These are phyloP conservation scores for Petasospora rhodanensis DNA, from an alignment of 1,139 yeast genomes.

Conservation along the genomic window DNA sequence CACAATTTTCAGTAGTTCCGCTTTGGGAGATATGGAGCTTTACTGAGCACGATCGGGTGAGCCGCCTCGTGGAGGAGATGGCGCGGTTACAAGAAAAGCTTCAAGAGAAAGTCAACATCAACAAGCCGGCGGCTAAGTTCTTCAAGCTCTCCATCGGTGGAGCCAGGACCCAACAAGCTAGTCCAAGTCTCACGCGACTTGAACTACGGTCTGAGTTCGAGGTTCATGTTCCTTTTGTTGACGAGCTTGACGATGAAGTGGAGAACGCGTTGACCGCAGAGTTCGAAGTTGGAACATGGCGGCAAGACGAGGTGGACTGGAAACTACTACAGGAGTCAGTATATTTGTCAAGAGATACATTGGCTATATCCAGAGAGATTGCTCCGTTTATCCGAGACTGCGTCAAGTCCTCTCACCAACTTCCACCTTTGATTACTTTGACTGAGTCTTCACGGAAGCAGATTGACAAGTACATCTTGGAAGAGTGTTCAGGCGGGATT, in stretches of 20 bases:
- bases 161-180: not conserved
- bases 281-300: conserved; percentile 1
- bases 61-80: conserved; percentile 3
- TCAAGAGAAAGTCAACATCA: conserved; percentile 14
- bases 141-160: not conserved
- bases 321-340: conserved; percentile 1
- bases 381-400: conserved; percentile 9
- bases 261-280: not conserved
- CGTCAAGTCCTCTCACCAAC: not conserved
- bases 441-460: conserved; percentile 55
- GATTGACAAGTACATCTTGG: conserved; percentile 35
- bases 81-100: conserved; percentile 1
- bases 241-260: not conserved
- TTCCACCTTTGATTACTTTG: conserved; percentile 10
- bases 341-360: conserved; percentile 10
- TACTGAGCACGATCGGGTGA: too few species aligned
- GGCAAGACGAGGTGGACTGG: not conserved
- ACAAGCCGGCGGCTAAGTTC: conserved; percentile 13
- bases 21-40: too few species aligned
- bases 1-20: too few species aligned
- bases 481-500: not conserved
- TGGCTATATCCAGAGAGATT: conserved; percentile 11
- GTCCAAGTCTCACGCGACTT: not conserved
- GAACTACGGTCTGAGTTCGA: not conserved
- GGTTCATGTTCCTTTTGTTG: not conserved